These are phyloP conservation scores for Diddensiella santjacobensis DNA, from an alignment of 805 yeast genomes.

Conservation along the genomic window DNA sequence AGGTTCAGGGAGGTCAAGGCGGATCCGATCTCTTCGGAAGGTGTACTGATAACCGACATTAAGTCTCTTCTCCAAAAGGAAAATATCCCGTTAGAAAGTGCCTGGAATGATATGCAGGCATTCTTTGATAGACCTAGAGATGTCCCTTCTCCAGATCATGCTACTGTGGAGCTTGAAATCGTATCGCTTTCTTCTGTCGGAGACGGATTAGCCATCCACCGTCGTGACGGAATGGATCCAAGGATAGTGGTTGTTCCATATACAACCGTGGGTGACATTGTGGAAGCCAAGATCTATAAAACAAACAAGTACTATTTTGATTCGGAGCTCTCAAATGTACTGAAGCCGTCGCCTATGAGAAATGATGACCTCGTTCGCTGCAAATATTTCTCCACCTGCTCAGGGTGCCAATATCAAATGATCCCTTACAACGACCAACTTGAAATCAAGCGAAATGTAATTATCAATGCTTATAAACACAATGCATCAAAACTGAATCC, in stretches of 20 bases:
- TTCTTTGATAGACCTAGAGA: slow-evolving; percentile 50
- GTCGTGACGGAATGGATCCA: slow-evolving; percentile 38
- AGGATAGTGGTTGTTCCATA: slow-evolving; percentile 78
- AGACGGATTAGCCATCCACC: slow-evolving; percentile 74
- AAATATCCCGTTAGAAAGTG: slow-evolving; percentile 40
- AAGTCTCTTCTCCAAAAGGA: slow-evolving; percentile 48
- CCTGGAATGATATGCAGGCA: slow-evolving; percentile 58
- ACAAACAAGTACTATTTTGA: slow-evolving; percentile 73
- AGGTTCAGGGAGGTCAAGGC: slow-evolving; percentile 50
- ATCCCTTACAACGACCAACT: slow-evolving; percentile 71
- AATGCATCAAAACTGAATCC: slow-evolving; percentile 52
- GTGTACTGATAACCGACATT: slow-evolving; percentile 74
- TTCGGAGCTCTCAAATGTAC: slow-evolving; percentile 61
- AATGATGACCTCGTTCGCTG: slow-evolving; percentile 65
- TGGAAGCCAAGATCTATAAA: slow-evolving; percentile 65
- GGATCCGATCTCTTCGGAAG: slow-evolving; percentile 77
- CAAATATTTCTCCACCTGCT: slow-evolving; percentile 84
- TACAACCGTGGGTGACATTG: slow-evolving; percentile 81
- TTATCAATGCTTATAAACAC: slow-evolving; percentile 74
- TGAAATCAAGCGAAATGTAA: slow-evolving; percentile 65
- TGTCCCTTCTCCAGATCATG: slow-evolving; percentile 45
- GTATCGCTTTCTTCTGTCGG: slow-evolving; percentile 69
- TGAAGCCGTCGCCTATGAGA: slow-evolving; percentile 42
- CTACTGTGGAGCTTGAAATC: slow-evolving; percentile 54
- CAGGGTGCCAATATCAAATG: slow-evolving; percentile 93